These are phyloP conservation scores for Zopfochytrium polystomum DNA, from an alignment of 371 early-diverging fungal species.

Conservation along the genomic window DNA sequence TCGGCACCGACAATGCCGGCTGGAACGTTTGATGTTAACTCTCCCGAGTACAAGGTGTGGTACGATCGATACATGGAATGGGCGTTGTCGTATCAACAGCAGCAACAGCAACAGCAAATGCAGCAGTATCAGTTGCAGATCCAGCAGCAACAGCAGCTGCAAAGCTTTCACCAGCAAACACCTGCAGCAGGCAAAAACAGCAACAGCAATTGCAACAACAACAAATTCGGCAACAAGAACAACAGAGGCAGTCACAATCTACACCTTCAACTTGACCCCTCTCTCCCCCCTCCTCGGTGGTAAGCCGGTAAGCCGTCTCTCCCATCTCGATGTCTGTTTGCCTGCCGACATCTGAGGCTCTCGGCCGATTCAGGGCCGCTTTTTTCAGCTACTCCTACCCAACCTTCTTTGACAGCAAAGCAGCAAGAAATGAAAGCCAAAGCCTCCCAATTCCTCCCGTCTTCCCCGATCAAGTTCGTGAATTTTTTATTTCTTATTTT, in stretches of 20 bases:
- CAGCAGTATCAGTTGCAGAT: no score
- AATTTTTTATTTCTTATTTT: neutral
- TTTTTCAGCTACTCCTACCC: neutral
- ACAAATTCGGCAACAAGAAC: constrained; percentile 8
- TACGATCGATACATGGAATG: constrained; percentile 9
- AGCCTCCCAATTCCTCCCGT: constrained; percentile 18
- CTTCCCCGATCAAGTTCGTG: neutral
- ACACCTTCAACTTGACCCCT: neutral
- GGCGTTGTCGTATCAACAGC: constrained; percentile 1
- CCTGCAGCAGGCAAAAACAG: no score
- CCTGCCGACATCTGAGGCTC: no score
- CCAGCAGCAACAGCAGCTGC: no score
- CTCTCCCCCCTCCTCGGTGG: no score
- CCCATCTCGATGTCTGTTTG: no score
- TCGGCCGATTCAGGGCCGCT: no score
- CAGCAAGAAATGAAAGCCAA: constrained; percentile 19
- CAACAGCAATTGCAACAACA: no score
- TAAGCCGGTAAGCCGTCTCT: no score
- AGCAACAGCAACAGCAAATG: no score
- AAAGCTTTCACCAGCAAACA: no score
- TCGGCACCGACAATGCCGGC: constrained; percentile 2
- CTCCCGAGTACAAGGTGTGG: constrained; percentile 25
- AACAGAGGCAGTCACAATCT: constrained; percentile 1
- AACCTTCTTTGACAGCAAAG: neutral
- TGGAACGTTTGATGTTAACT: constrained; percentile 5